phyloP scores from a whole-genome alignment of 495 filamentous ascomycete species.

The Paragyromitra xinjiangensis region DNA sequence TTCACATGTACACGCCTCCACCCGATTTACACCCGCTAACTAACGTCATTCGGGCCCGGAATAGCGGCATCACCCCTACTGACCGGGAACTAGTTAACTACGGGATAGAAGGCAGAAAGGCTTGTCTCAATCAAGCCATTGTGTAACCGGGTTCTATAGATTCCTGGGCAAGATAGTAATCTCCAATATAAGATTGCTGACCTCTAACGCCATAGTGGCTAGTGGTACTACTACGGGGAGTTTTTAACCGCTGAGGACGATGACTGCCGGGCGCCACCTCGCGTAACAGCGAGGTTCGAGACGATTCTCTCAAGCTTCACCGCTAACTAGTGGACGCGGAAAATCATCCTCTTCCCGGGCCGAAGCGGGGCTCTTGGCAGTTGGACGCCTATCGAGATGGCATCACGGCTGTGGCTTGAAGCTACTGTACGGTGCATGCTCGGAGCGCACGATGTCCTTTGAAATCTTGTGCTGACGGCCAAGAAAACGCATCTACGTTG shows the following conservation, averaged over 20 bases:
- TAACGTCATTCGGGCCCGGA: constrained; percentile 32
- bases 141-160: neutral
- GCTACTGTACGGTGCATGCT: neutral
- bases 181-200: constrained; percentile 3
- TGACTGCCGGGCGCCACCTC: neutral
- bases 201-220: constrained; percentile 15
- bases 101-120: constrained; percentile 15
- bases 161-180: neutral
- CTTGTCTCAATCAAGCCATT: constrained; percentile 27
- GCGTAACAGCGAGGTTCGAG: neutral
- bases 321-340: neutral
- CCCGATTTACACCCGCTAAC: constrained; percentile 42
- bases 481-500: neutral
- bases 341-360: neutral
- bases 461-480: neutral
- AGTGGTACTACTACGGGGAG: neutral
- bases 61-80: constrained; percentile 31
- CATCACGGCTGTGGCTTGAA: constrained; percentile 1
- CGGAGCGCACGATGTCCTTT: neutral
- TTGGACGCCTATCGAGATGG: neutral
- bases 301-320: neutral
- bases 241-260: neutral
- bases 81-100: neutral
- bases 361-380: neutral
- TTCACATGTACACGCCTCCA: neutral